Percentiles rank a stretch among this genome's conserved stretches.
Evolutionary conservation across 2,329 filamentous ascomycete genomes (phyloP).

Genomic region (Paecilomyces niveus): DNA sequence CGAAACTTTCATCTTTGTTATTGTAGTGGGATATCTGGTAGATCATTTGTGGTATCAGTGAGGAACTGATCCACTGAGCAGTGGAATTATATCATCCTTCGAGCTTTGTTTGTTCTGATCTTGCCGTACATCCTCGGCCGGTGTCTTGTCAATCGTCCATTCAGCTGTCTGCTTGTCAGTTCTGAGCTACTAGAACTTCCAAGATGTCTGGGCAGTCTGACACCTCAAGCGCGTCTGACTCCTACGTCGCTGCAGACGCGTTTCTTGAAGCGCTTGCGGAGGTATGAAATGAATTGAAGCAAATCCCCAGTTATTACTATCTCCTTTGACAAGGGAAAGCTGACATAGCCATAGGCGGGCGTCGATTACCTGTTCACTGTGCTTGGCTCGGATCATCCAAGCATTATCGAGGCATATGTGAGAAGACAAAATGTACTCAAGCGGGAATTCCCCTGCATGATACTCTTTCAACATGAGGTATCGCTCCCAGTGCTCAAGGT

Average conservation of each 20-base stretch:
- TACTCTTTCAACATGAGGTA: constrained; percentile 13
- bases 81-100: background rate
- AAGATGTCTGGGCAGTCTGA: background rate
- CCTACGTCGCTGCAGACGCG: constrained; percentile 9
- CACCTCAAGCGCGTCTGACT: constrained; percentile 1
- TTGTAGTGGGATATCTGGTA: background rate
- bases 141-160: background rate
- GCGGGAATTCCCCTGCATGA: constrained; percentile 9
- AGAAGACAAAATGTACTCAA: constrained; percentile 7
- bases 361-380: constrained; percentile 12
- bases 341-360: constrained; percentile 4
- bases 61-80: background rate
- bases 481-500: background rate
- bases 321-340: constrained; percentile 1
- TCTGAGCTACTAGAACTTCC: too few species aligned
- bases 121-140: background rate
- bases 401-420: constrained; percentile 12
- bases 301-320: background rate
- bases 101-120: background rate
- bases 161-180: background rate
- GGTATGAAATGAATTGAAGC: constrained; percentile 2
- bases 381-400: constrained; percentile 11
- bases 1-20: background rate
- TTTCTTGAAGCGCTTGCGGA: constrained; percentile 11
- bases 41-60: background rate